These are phyloP conservation scores for Apiospora marii DNA, from an alignment of 2,329 filamentous ascomycete genomes.

Conservation along the genomic window DNA sequence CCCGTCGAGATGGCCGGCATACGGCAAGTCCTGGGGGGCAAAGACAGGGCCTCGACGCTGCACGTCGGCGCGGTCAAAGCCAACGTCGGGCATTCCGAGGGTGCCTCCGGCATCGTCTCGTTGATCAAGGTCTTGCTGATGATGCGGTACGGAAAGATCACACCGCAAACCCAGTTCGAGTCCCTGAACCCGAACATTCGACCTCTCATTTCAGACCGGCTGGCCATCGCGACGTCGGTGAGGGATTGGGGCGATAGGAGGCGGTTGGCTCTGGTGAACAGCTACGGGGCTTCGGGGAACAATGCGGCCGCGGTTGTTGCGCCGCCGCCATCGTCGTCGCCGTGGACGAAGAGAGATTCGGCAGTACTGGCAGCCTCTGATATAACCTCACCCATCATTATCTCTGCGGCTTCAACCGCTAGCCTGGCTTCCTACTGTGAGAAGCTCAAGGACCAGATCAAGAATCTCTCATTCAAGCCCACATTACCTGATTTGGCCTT, in stretches of 20 bases:
- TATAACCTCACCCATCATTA: constrained; percentile 3
- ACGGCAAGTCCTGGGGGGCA: neutral
- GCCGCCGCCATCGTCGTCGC: neutral
- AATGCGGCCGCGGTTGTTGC: constrained; percentile 29
- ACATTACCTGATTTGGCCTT: neutral
- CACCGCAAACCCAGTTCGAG: constrained; percentile 35
- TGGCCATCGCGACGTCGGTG: neutral
- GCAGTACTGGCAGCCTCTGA: too few relatives aligned
- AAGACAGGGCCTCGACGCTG: neutral
- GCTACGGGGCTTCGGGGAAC: constrained; percentile 31
- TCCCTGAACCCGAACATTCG: constrained; percentile 38
- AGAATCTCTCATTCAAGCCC: neutral
- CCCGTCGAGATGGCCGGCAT: neutral
- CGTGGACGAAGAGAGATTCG: neutral
- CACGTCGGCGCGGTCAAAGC: constrained; percentile 36
- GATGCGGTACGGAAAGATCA: constrained; percentile 34
- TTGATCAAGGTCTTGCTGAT: constrained; percentile 39
- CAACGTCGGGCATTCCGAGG: constrained; percentile 38
- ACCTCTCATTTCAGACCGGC: neutral
- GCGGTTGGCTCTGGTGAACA: constrained; percentile 27
- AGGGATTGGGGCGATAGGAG: neutral
- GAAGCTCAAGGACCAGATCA: neutral
- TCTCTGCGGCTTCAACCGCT: neutral
- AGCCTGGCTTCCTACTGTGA: neutral
- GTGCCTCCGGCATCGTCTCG: constrained; percentile 37